These are phyloP conservation scores for Corynespora cassiicola DNA, from an alignment of 2,329 filamentous ascomycete genomes.

Conservation along the genomic window DNA sequence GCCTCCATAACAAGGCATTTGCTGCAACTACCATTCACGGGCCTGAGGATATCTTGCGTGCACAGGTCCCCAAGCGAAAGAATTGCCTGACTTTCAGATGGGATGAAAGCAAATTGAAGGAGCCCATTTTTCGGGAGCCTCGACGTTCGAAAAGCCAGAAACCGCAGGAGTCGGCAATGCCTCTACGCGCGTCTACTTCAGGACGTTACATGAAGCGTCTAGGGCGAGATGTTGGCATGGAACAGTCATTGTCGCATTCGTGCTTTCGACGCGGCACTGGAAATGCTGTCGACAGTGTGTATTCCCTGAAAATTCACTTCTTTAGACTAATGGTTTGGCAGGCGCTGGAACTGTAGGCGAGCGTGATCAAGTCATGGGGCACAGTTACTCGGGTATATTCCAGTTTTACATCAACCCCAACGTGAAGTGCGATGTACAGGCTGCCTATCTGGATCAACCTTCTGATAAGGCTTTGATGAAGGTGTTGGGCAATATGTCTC, in stretches of 20 bases:
- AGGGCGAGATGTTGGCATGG: too few species aligned
- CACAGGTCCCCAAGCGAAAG: slow-evolving; percentile 3
- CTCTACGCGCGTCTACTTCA: slow-evolving; percentile 3
- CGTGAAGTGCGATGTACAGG: neutral
- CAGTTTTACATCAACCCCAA: too few species aligned
- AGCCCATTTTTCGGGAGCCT: slow-evolving; percentile 5
- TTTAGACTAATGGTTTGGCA: slow-evolving; percentile 1
- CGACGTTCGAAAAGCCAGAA: neutral
- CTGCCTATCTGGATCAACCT: slow-evolving; percentile 2
- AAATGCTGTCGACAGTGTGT: too few species aligned
- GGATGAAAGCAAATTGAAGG: neutral
- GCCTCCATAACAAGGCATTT: neutral
- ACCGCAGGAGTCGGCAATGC: neutral
- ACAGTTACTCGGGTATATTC: too few species aligned
- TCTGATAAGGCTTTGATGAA: slow-evolving; percentile 4
- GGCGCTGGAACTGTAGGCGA: neutral
- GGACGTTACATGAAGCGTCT: slow-evolving; percentile 4
- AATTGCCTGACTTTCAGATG: slow-evolving; percentile 2
- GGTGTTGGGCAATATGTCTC: slow-evolving; percentile 1
- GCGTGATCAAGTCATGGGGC: slow-evolving; percentile 1
- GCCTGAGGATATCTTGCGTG: slow-evolving; percentile 2
- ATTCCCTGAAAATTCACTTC: too few species aligned
- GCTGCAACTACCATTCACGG: neutral
- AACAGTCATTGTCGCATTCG: too few species aligned
- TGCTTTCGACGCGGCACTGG: too few species aligned